A percentile compares a stretch with the other conserved stretches of the same genome.
Evolutionary conservation across 805 yeast species (phyloP).

Genomic region (Barnettozyma pratensis): DNA sequence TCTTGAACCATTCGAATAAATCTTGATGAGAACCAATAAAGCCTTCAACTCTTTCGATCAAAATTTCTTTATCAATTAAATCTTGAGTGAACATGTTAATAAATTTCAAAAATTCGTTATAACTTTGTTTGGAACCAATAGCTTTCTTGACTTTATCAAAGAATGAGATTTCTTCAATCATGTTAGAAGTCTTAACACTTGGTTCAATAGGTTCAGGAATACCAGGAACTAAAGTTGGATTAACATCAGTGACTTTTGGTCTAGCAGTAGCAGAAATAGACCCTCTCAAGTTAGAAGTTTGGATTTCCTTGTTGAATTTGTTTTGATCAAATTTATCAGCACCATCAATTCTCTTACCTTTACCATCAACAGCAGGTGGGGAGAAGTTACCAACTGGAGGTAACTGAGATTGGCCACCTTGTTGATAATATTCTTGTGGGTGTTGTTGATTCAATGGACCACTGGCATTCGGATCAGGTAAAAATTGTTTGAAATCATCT

Average conservation of each 20-base stretch:
- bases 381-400: conserved; percentile 91
- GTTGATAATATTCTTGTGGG: conserved; percentile 23
- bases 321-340: conserved; percentile 16
- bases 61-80: conserved; percentile 73
- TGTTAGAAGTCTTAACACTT: conserved; percentile 49
- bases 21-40: conserved; percentile 81
- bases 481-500: conserved; percentile 91
- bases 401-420: conserved; percentile 37
- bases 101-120: conserved; percentile 87
- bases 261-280: conserved; percentile 20
- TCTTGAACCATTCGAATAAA: conserved; percentile 84
- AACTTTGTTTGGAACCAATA: conserved; percentile 82
- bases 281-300: conserved; percentile 32
- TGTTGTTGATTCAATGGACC: conserved; percentile 15
- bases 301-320: conserved; percentile 25
- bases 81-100: conserved; percentile 87
- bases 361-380: conserved; percentile 44
- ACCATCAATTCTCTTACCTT: conserved; percentile 16
- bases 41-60: conserved; percentile 79
- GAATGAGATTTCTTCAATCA: conserved; percentile 82
- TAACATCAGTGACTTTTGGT: conserved; percentile 29
- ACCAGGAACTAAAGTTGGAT: conserved; percentile 76
- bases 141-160: conserved; percentile 89
- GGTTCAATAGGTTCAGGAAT: conserved; percentile 76
- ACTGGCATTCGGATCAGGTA: conserved; percentile 59